Evolutionary conservation across 352 stramenopile genomes (phyloP).

Genomic region (Aphanomyces astaci): DNA sequence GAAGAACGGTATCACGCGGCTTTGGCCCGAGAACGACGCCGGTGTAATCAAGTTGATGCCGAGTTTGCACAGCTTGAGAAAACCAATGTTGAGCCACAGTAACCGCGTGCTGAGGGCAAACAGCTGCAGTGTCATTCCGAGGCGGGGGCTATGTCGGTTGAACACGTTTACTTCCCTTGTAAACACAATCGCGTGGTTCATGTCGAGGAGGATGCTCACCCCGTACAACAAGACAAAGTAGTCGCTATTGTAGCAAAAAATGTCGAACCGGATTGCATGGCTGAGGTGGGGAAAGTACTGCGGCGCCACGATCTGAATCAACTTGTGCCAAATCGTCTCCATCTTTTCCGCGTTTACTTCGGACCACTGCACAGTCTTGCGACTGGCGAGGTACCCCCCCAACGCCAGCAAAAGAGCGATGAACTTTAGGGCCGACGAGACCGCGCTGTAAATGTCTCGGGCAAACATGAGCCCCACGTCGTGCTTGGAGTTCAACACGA

Average conservation of each 20-base stretch:
- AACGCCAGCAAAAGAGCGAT: constrained; percentile 6
- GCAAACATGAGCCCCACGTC: constrained; percentile 5
- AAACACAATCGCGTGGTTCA: constrained; percentile 14
- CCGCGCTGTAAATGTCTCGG: background rate
- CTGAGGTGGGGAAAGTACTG: constrained; percentile 14
- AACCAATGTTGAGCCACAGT: constrained; percentile 16
- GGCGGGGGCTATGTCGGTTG: background rate
- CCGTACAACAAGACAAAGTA: constrained; percentile 15
- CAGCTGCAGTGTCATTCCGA: background rate
- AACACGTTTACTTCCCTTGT: constrained; percentile 9
- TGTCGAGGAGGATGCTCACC: constrained; percentile 7
- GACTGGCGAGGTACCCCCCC: constrained; percentile 5
- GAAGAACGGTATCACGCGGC: constrained; percentile 4
- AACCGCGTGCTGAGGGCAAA: constrained; percentile 22
- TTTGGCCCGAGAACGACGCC: constrained; percentile 6
- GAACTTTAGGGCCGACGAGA: background rate
- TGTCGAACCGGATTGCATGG: constrained; percentile 16
- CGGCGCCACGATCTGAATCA: background rate
- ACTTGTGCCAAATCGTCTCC: background rate
- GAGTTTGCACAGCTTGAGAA: constrained; percentile 10
- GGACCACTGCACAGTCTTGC: constrained; percentile 12
- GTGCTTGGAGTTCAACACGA: background rate
- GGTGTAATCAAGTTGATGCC: background rate
- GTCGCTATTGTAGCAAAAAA: constrained; percentile 23
- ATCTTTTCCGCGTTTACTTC: constrained; percentile 13